Base-by-base conservation (phyloP, 768 basidiomycete species). In the Coprinellus aureogranulatus region DNA sequence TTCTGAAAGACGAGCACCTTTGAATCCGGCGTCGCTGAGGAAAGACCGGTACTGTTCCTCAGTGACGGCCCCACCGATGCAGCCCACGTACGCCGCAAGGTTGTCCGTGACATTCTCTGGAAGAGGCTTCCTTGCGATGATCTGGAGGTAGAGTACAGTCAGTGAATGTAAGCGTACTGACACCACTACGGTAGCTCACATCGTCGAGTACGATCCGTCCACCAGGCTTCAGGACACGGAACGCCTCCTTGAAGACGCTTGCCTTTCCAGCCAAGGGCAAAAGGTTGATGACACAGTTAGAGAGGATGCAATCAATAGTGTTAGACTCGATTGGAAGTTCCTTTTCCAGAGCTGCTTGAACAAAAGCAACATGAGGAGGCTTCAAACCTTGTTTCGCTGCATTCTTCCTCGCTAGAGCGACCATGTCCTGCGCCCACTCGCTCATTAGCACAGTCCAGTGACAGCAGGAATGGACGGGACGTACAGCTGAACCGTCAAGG, bases 281-380 rank as follows among this genome's bases (percentile, higher is more conserved):
- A 2, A 82, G 65, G 62, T 84, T 83, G 64, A 85, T 66, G 2
- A 84, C 81, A 53, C 84, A 84, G 64, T 83, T 86, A 5, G 83
- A 84, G 5, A 84, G 60, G 16, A 87, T 69, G 57, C 81, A 84
- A 59, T 86, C 81, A 18, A 84, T 73, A 0, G 81, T 74, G 53
- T 72, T 66, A 4, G 78, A 73, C 41, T 69, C 65, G 54, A 86
- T 75, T 0, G 84, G 85, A 2, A 85, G 68, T 6, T 76, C 64
- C 22, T 78, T 74, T 0, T 75, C 73, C 25, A 82, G 65, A 1
- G 68, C 62, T 0, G 76, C 70, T 23, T 81, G 70, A 3, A 82
- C 74, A 60, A 85, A 85, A 0, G 77, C 69, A 26, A 81, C 81
- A 3, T 76, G 75, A 1, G 81, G 82, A 6, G 81, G 77, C 30